These are phyloP conservation scores for Brassica carinata DNA, from an alignment of 345 rosid species.

Conservation along the genomic window DNA sequence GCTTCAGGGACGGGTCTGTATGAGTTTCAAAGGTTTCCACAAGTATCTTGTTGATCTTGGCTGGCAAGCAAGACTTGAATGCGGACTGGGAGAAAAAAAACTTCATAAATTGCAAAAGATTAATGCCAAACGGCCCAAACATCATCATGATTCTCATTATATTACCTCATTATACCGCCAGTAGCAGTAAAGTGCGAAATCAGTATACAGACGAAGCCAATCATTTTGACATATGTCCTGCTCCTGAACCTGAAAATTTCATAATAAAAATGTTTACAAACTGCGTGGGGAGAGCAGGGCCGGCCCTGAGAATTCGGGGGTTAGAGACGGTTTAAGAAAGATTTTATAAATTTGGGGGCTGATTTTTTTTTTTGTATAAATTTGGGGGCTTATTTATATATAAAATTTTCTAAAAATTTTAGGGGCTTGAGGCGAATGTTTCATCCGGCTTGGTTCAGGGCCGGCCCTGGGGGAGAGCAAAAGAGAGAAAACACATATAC, in stretches of 20 bases:
- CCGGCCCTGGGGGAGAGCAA: background rate
- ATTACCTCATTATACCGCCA: background rate
- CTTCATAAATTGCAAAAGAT: background rate
- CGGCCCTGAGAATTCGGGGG: no score
- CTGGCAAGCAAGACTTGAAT: background rate
- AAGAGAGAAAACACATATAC: background rate
- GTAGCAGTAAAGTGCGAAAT: background rate
- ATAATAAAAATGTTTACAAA: no score
- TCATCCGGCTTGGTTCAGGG: no score
- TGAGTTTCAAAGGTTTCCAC: slow-evolving; percentile 8
- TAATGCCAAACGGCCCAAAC: background rate
- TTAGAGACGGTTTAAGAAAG: no score
- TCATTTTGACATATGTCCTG: slow-evolving; percentile 10
- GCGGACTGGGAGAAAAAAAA: background rate
- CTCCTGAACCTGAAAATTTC: background rate
- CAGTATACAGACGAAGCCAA: slow-evolving; percentile 8
- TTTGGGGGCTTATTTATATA: no score
- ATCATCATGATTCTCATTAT: background rate
- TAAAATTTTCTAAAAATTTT: no score
- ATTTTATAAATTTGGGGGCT: no score
- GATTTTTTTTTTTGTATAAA: no score
- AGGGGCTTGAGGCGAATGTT: no score
- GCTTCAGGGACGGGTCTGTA: background rate
- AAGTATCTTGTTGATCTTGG: background rate
- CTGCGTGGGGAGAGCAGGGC: background rate